Conservation (phyloP, 139 green algal species). For the Parachlorella kessleri region DNA sequence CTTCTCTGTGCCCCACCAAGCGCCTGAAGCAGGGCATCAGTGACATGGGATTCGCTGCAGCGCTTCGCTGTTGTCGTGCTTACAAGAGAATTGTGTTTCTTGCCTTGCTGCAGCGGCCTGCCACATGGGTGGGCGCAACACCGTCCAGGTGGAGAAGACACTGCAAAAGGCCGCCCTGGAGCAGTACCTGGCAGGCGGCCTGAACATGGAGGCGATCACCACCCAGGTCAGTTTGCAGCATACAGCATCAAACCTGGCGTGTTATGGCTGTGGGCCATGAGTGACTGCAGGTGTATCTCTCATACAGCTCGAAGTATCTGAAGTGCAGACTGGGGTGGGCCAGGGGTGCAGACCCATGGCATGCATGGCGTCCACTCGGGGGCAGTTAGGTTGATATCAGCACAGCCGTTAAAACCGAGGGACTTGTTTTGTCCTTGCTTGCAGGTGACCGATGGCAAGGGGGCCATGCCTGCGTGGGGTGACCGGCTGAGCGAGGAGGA, state of each 20-base stretch:
- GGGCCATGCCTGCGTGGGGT: conserved; percentile 74
- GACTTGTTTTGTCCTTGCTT: not conserved
- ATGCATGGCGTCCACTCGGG: not conserved
- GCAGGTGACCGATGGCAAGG: conserved; percentile 72
- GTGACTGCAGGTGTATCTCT: not conserved
- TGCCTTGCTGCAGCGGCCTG: conserved; percentile 59
- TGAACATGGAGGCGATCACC: conserved; percentile 60
- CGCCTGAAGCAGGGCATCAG: too few relatives aligned
- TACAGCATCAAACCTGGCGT: not conserved
- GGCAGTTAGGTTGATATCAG: not conserved
- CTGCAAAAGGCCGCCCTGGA: conserved; percentile 64
- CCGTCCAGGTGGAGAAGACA: conserved; percentile 60
- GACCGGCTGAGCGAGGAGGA: conserved; percentile 70
- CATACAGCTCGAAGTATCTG: not conserved
- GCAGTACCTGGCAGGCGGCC: conserved; percentile 66
- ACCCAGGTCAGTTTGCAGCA: conserved; percentile 43
- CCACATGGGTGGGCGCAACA: conserved; percentile 73
- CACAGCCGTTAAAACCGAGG: not conserved
- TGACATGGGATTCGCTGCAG: too few relatives aligned
- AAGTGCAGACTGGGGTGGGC: not conserved
- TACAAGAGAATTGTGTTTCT: too few relatives aligned
- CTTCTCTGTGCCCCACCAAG: too few relatives aligned
- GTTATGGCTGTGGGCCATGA: not conserved
- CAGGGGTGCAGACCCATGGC: conserved; percentile 1
- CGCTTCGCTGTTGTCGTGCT: too few relatives aligned